Percentiles rank a stretch among this genome's conserved stretches.
phyloP scores from a whole-genome alignment of 805 yeast species.

The Monosporozyma siamensis region DNA sequence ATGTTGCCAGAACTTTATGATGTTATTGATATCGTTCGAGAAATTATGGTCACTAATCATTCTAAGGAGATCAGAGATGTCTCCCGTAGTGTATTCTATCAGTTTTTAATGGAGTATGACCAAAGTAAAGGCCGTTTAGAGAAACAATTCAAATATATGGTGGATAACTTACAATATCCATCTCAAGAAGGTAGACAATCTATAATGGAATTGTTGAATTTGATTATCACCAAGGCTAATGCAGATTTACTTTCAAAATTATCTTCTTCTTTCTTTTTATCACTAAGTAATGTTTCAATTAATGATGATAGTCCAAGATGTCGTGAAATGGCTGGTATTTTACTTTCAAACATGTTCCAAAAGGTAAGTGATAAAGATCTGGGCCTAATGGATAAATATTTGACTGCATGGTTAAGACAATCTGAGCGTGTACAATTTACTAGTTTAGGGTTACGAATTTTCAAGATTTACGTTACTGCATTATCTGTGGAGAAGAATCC shows the following conservation, averaged over 20 bases:
- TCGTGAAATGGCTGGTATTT: slow-evolving; percentile 68
- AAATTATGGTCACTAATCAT: slow-evolving; percentile 85
- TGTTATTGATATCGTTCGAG: slow-evolving; percentile 68
- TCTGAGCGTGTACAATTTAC: slow-evolving; percentile 41
- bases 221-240: slow-evolving; percentile 58
- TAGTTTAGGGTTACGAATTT: slow-evolving; percentile 67
- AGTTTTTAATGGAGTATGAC: slow-evolving; percentile 87
- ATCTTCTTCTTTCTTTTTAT: slow-evolving; percentile 72
- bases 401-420: slow-evolving; percentile 56
- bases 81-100: slow-evolving; percentile 73
- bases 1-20: slow-evolving; percentile 86
- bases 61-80: slow-evolving; percentile 73
- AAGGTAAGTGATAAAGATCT: slow-evolving; percentile 35
- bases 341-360: slow-evolving; percentile 46
- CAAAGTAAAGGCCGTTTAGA: slow-evolving; percentile 81
- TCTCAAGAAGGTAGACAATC: slow-evolving; percentile 82
- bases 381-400: slow-evolving; percentile 30
- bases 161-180: slow-evolving; percentile 73
- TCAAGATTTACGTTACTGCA: slow-evolving; percentile 49
- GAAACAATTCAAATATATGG: slow-evolving; percentile 71
- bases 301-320: slow-evolving; percentile 73
- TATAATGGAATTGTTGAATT: slow-evolving; percentile 76
- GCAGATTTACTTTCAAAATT: slow-evolving; percentile 48
- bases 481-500: slow-evolving; percentile 35
- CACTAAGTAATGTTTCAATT: slow-evolving; percentile 65